Evolutionary conservation across 768 basidiomycete species (phyloP).

Genomic region (Mycena belliarum): DNA sequence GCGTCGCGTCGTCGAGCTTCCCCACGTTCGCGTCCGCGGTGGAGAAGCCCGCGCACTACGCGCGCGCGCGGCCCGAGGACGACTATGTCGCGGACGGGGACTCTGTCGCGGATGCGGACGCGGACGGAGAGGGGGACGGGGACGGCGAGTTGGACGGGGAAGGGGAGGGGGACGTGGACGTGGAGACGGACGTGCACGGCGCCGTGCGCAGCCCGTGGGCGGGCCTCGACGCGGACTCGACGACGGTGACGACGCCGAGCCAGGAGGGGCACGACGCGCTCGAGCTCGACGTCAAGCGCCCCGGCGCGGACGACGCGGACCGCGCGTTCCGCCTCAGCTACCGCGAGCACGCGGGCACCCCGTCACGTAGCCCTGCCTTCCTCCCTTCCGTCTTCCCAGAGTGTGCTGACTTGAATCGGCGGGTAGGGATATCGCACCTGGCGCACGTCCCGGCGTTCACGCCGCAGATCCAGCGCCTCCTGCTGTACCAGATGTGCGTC

Average conservation of each 20-base stretch:
- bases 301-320: conserved; percentile 4
- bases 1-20: conserved; percentile 10
- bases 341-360: neutral
- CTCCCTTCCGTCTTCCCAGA: neutral
- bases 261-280: conserved; percentile 8
- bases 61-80: neutral
- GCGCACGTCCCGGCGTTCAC: neutral
- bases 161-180: too few relatives aligned
- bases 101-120: too few relatives aligned
- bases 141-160: too few relatives aligned
- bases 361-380: conserved; percentile 2
- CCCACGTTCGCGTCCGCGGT: conserved; percentile 14
- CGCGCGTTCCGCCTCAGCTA: conserved; percentile 9
- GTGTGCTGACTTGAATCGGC: neutral
- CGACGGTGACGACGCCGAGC: neutral
- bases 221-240: conserved; percentile 8
- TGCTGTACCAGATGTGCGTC: conserved; percentile 6
- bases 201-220: neutral
- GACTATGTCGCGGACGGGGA: neutral
- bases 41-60: neutral
- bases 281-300: conserved; percentile 8
- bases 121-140: too few relatives aligned
- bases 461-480: neutral
- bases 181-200: neutral
- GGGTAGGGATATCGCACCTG: conserved; percentile 6